Conservation (phyloP, 2,329 filamentous ascomycete genomes). For the Alternaria triticina region DNA sequence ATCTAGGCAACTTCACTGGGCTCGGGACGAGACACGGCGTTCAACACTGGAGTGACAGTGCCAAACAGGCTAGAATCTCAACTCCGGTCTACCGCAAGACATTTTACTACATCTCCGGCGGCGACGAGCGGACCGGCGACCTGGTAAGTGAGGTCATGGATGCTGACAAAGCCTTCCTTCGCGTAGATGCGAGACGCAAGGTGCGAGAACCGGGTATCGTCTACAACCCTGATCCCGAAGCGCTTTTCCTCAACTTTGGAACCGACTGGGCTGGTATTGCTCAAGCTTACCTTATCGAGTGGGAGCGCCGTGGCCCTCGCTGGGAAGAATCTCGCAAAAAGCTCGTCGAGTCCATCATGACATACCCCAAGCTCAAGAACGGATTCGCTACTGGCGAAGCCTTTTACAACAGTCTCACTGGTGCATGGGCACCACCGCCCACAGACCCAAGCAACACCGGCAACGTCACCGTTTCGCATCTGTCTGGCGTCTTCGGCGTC, state of each 20-base stretch:
- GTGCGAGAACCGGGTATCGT: conserved; percentile 61
- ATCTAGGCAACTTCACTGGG: conserved; percentile 63
- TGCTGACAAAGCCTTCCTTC: conserved; percentile 59
- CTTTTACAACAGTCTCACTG: conserved; percentile 58
- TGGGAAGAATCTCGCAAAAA: conserved; percentile 62
- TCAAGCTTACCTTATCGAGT: conserved; percentile 65
- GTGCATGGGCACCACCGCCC: conserved; percentile 60
- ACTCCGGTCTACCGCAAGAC: conserved; percentile 63
- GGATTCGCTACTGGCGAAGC: conserved; percentile 65
- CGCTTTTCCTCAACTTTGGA: conserved; percentile 60
- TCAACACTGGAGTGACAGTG: conserved; percentile 66
- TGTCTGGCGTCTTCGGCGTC: conserved; percentile 65
- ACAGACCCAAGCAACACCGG: conserved; percentile 61
- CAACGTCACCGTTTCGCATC: conserved; percentile 60
- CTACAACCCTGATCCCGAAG: conserved; percentile 51
- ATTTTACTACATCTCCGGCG: conserved; percentile 64
- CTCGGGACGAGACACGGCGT: conserved; percentile 67
- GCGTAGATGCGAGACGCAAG: conserved; percentile 65
- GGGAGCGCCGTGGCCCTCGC: conserved; percentile 62
- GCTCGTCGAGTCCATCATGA: conserved; percentile 56
- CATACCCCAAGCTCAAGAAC: conserved; percentile 62
- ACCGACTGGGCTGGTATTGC: conserved; percentile 67
- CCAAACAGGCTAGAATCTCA: conserved; percentile 68
- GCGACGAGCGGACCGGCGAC: conserved; percentile 63
- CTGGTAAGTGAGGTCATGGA: conserved; percentile 60